Evolutionary conservation across 345 rosid genomes (phyloP).

Genomic region (Eucalyptus microcorys): DNA sequence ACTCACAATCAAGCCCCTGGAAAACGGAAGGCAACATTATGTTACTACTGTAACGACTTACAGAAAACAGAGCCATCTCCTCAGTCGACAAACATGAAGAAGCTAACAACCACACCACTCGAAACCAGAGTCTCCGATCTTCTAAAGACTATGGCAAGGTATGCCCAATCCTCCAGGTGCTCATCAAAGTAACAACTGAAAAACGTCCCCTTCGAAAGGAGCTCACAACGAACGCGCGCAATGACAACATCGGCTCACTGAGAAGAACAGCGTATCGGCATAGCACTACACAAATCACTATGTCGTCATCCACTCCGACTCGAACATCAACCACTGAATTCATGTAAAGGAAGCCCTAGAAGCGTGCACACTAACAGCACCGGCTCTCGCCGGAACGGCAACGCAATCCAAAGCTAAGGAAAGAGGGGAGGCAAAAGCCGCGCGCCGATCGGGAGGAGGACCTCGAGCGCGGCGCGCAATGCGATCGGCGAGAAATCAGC

Average conservation of each 20-base stretch:
- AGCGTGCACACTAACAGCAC: neutral
- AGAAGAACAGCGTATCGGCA: neutral
- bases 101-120: neutral
- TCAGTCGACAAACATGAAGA: neutral
- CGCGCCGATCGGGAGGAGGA: neutral
- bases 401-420: neutral
- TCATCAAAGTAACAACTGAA: neutral
- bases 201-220: neutral
- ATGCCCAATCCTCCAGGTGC: neutral
- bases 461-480: neutral
- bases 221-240: neutral
- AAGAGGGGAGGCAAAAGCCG: neutral
- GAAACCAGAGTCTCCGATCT: neutral
- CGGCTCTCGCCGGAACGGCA: neutral
- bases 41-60: neutral
- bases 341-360: neutral
- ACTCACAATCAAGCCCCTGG: slow-evolving; percentile 59
- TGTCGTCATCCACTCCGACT: neutral
- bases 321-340: neutral
- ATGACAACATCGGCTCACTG: neutral
- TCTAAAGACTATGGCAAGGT: neutral
- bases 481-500: neutral
- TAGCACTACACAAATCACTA: neutral
- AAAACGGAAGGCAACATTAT: neutral
- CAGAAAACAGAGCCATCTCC: neutral